These are phyloP conservation scores for Asterella californica DNA, from an alignment of 225 moss, liverwort and hornwort genomes.

Conservation along the genomic window DNA sequence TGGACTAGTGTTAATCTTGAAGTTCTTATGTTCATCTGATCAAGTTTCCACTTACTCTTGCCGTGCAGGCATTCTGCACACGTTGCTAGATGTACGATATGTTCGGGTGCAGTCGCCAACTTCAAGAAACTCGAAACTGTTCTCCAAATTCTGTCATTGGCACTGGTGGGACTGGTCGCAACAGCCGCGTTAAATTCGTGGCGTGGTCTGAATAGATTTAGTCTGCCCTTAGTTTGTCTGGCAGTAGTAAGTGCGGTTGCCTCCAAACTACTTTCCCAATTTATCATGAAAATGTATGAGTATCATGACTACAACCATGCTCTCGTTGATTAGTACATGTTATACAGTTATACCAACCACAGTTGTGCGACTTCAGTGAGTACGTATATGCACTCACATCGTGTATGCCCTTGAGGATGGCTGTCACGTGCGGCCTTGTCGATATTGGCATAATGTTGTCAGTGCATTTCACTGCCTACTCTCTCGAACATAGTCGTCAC, in stretches of 20 bases:
- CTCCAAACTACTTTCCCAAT: slow-evolving; percentile 46
- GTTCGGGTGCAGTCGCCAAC: slow-evolving; percentile 25
- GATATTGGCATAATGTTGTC: too few species aligned
- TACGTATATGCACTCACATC: too few species aligned
- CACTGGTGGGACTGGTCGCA: neutral
- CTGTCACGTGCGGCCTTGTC: too few species aligned
- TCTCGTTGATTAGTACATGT: slow-evolving; percentile 43
- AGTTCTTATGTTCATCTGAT: slow-evolving; percentile 20
- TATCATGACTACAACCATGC: slow-evolving; percentile 86
- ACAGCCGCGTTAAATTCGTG: slow-evolving; percentile 3
- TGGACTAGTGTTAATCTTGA: too few species aligned
- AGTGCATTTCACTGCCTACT: too few species aligned
- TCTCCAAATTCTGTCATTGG: slow-evolving; percentile 10
- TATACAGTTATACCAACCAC: neutral
- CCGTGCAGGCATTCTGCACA: slow-evolving; percentile 9
- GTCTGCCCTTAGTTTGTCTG: slow-evolving; percentile 15
- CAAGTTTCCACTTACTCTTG: slow-evolving; percentile 38
- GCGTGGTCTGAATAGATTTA: slow-evolving; percentile 2
- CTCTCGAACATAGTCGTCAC: too few species aligned
- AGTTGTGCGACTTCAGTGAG: too few species aligned
- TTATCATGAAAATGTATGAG: slow-evolving; percentile 54
- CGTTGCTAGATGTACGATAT: slow-evolving; percentile 11
- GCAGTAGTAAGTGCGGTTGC: slow-evolving; percentile 11
- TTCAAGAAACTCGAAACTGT: slow-evolving; percentile 5
- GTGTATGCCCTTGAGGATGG: too few species aligned